phyloP scores from a whole-genome alignment of 768 basidiomycete genomes.

The Tulasnella sp. region DNA sequence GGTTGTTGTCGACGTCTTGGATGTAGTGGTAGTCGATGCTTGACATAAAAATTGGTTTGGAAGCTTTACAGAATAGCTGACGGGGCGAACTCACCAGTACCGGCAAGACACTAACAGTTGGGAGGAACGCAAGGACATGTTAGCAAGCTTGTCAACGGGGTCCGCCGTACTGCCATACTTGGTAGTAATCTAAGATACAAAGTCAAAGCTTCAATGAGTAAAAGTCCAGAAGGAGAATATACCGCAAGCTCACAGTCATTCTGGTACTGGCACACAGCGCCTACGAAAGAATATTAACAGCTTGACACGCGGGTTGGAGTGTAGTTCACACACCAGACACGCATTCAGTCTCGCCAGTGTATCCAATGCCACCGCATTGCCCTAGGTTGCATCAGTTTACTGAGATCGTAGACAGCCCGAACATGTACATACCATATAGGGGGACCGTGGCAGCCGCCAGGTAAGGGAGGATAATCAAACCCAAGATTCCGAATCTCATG shows the following conservation, averaged over 20 bases:
- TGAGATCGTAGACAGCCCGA: neutral
- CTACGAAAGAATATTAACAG: neutral
- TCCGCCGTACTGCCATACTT: neutral
- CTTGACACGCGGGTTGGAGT: neutral
- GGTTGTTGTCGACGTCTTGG: neutral
- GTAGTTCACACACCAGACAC: neutral
- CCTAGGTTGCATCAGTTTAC: neutral
- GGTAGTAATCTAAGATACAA: neutral
- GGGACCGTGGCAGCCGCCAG: neutral
- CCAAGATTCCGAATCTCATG: slow-evolving; percentile 8
- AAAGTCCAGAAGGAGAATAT: neutral
- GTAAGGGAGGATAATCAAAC: slow-evolving; percentile 14
- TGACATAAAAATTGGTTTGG: neutral
- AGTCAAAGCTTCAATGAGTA: neutral
- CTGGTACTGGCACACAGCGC: neutral
- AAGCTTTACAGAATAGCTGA: too few relatives aligned
- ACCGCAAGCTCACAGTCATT: neutral
- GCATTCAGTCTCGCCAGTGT: neutral
- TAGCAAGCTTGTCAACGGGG: neutral
- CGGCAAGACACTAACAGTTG: neutral
- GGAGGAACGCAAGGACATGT: too few relatives aligned
- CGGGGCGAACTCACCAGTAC: neutral
- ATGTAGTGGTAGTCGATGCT: neutral
- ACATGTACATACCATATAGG: neutral
- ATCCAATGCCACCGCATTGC: neutral